These are phyloP conservation scores for Xerocomus potaroensis DNA, from an alignment of 768 basidiomycete species.

Conservation along the genomic window DNA sequence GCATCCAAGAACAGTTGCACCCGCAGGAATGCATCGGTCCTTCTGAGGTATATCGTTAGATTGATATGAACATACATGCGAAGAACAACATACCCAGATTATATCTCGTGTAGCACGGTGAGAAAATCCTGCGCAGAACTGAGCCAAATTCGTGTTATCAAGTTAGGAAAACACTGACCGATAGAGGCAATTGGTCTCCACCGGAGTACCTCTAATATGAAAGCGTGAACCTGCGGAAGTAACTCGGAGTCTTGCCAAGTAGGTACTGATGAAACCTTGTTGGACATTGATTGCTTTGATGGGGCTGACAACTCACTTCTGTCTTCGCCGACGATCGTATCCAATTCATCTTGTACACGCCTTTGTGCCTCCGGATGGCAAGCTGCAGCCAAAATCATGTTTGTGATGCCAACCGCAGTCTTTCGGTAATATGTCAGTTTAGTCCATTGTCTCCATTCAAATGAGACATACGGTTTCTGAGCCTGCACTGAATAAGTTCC, in stretches of 20 bases:
- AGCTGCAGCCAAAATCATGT: constrained; percentile 49
- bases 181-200: constrained; percentile 30
- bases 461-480: constrained; percentile 40
- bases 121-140: constrained; percentile 36
- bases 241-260: constrained; percentile 29
- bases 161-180: constrained; percentile 11
- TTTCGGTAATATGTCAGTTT: constrained; percentile 6
- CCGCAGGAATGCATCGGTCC: constrained; percentile 20
- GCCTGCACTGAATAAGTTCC: constrained; percentile 55
- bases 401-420: constrained; percentile 48
- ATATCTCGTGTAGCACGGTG: constrained; percentile 62
- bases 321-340: constrained; percentile 42
- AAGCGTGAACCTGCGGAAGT: constrained; percentile 34
- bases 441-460: too few relatives aligned
- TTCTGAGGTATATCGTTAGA: constrained; percentile 7
- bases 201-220: constrained; percentile 32
- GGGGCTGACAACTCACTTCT: constrained; percentile 8
- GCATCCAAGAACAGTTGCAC: constrained; percentile 17
- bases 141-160: neutral
- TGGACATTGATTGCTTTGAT: neutral
- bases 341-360: constrained; percentile 50
- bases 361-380: constrained; percentile 47
- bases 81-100: constrained; percentile 41
- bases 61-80: neutral
- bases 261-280: constrained; percentile 25